Conservation (phyloP, 1,284 basidiomycete species). For the Heterobasidion annosum region DNA sequence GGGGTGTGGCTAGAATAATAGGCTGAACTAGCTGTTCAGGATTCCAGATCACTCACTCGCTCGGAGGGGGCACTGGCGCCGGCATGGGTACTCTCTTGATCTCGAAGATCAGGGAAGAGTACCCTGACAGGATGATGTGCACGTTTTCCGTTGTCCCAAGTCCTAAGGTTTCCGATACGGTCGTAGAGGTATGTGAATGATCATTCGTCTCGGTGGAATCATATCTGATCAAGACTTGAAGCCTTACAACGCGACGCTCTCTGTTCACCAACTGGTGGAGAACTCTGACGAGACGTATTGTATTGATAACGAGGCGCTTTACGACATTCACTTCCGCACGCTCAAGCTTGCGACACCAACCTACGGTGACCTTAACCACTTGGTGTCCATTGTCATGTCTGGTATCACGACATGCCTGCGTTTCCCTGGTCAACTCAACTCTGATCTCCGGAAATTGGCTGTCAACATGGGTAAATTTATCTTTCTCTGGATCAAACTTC, state of each 20-base stretch:
- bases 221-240: constrained; percentile 17
- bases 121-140: constrained; percentile 95
- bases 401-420: constrained; percentile 94
- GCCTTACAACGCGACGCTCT: constrained; percentile 94
- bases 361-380: constrained; percentile 95
- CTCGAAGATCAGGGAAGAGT: constrained; percentile 90
- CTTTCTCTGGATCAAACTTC: neutral
- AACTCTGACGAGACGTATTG: constrained; percentile 96
- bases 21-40: constrained; percentile 30
- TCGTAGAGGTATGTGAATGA: constrained; percentile 66
- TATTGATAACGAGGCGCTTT: constrained; percentile 97
- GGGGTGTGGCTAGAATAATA: neutral
- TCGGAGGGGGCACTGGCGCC: constrained; percentile 95
- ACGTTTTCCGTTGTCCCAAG: constrained; percentile 95
- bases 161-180: constrained; percentile 96
- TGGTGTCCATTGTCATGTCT: constrained; percentile 97
- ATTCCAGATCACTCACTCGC: constrained; percentile 95
- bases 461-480: constrained; percentile 87
- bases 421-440: constrained; percentile 99
- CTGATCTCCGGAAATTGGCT: constrained; percentile 92
- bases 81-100: constrained; percentile 90
- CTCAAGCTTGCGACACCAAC: constrained; percentile 91
- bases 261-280: constrained; percentile 93
- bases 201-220: neutral
- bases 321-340: constrained; percentile 97